phyloP scores from a whole-genome alignment of 495 filamentous ascomycete species.

The Talaromyces ruber region DNA sequence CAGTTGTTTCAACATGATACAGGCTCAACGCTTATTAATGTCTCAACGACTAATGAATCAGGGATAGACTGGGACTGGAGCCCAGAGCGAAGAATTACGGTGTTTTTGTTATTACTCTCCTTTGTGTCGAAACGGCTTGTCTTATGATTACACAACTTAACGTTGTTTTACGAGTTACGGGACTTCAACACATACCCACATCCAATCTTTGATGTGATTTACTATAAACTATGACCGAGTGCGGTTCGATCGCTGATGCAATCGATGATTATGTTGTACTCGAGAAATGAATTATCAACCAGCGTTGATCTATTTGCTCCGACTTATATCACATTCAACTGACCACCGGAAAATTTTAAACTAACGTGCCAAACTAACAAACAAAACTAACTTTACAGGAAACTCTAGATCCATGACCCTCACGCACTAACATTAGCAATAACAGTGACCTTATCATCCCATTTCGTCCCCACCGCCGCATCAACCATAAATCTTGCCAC shows the following conservation, averaged over 20 bases:
- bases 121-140: neutral
- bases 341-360: neutral
- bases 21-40: constrained; percentile 3
- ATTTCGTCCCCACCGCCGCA: constrained; percentile 24
- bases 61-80: neutral
- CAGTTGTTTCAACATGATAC: constrained; percentile 4
- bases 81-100: neutral
- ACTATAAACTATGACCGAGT: neutral
- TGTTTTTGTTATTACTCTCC: neutral
- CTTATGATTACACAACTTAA: neutral
- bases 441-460: constrained; percentile 27
- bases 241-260: neutral
- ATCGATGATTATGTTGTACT: neutral
- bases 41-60: constrained; percentile 7
- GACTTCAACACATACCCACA: neutral
- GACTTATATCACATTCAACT: neutral
- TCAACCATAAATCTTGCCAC: constrained; percentile 34
- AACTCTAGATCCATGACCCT: neutral
- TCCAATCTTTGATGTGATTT: neutral
- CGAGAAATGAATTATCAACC: neutral
- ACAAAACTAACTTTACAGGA: neutral
- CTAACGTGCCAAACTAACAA: neutral
- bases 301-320: neutral
- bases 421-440: constrained; percentile 9
- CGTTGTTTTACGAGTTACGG: neutral